Conservation (phyloP, 2,329 filamentous ascomycete genomes). For the Hypocrella siamensis region DNA sequence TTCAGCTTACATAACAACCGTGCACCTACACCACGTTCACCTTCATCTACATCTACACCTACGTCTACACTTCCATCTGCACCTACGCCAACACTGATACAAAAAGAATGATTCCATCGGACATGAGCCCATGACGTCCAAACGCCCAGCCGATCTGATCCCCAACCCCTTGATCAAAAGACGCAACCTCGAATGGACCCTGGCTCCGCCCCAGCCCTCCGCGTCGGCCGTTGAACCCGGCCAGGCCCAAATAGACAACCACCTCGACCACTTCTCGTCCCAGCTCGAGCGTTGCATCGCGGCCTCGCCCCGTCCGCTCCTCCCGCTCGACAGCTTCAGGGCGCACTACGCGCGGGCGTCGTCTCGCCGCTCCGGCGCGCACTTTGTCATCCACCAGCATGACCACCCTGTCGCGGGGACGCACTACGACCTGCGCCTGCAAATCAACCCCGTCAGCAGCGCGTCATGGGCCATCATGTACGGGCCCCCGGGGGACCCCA, state of each 20-base stretch:
- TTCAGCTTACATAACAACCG: too few species aligned
- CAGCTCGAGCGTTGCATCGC: slow-evolving; percentile 14
- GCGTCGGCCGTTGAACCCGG: slow-evolving; percentile 26
- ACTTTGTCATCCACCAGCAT: slow-evolving; percentile 60
- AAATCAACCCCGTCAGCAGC: slow-evolving; percentile 52
- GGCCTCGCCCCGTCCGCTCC: slow-evolving; percentile 12
- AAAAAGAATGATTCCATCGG: too few species aligned
- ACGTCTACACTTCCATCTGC: too few species aligned
- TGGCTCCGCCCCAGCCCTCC: slow-evolving; percentile 11
- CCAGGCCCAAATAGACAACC: slow-evolving; percentile 18
- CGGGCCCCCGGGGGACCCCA: slow-evolving; percentile 41
- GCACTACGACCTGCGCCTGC: slow-evolving; percentile 54
- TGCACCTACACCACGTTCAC: too few species aligned
- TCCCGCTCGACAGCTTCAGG: slow-evolving; percentile 19
- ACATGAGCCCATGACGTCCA: slow-evolving; percentile 2
- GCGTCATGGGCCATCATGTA: slow-evolving; percentile 52
- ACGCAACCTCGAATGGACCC: slow-evolving; percentile 26
- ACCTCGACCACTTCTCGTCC: slow-evolving; percentile 21
- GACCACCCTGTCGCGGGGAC: slow-evolving; percentile 54
- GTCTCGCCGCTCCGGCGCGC: slow-evolving; percentile 20
- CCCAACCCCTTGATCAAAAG: slow-evolving; percentile 31
- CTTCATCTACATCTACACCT: too few species aligned
- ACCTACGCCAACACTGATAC: neutral
- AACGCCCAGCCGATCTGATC: slow-evolving; percentile 16
- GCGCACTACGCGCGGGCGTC: slow-evolving; percentile 19